Evolutionary conservation across 176 grass and related monocot genomes (phyloP), one percentile per base, ranked within the genome.

Genomic region (Musa schizocarpa): DNA sequence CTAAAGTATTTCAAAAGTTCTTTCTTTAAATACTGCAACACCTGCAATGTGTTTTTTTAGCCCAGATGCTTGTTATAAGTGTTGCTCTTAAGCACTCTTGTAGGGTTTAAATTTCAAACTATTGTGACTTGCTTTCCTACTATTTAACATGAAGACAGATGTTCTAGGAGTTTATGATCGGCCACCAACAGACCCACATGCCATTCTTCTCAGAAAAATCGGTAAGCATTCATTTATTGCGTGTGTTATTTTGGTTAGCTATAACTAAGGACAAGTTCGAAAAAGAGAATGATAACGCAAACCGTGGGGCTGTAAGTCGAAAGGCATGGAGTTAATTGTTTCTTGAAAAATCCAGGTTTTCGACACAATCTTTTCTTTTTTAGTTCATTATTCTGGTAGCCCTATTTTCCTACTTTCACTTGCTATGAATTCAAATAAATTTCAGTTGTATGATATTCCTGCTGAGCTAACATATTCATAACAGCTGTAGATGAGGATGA

Each of bases 121-220:
- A 43, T 21, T 6, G 6, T 78, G 29, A 27, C 34, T 63, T 80
- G 55, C 49, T 73, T 65, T 80, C 57, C 24, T 53, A 12, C 69
- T 53, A 61, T 72, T 65, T 11, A 52, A 29, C 52, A 75, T 85
- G 51, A 80, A 98, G 94, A 98, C 94, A 83, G 88, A 98, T 85
- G 94, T 98, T 77, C 86, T 78, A 80, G 94, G 94, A 83, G 94
- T 98, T 70, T 98, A 91, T 79, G 90, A 93, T 75, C 81, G 90
- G n/a, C 90, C 94, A 71, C 94, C 94, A 76, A 69, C 84, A 74
- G 90, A 98, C 58, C 80, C 90, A 69, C 76, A 91, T 89, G 94
- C 94, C 50, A 76, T 91, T 74, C 94, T 98, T 80, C 82, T 98
- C 74, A 91, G 63, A 82, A 90, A 98, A 77, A 98, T 91, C 82